phyloP scores from a whole-genome alignment of 345 rosid species.

The Conringia planisiliqua region DNA sequence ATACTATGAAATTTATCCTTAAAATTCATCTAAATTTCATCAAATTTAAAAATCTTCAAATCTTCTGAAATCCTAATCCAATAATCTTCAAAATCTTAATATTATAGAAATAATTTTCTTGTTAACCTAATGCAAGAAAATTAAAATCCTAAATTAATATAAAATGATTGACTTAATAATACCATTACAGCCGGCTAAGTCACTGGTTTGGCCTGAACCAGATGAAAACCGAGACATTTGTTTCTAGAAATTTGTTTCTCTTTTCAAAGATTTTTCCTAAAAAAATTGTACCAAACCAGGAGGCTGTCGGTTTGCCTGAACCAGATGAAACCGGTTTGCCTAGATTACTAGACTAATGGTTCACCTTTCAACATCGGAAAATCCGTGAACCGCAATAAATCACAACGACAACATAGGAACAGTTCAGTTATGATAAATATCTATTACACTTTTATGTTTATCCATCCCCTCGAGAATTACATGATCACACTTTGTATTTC shows the following conservation, averaged over 20 bases:
- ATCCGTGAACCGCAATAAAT: slow-evolving; percentile 24
- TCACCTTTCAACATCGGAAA: slow-evolving; percentile 5
- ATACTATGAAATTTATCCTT: no score
- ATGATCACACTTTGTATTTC: slow-evolving; percentile 15
- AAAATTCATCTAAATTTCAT: no score
- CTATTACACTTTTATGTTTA: slow-evolving; percentile 19
- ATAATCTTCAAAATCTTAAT: no score
- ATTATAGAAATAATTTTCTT: no score
- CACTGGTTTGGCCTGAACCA: background rate
- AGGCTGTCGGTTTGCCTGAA: background rate
- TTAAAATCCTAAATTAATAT: background rate
- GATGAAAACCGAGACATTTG: background rate
- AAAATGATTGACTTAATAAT: no score
- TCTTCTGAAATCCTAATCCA: no score
- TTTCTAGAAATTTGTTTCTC: no score
- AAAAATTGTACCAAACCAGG: background rate
- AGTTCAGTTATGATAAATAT: slow-evolving; percentile 14
- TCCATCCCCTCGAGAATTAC: slow-evolving; percentile 13
- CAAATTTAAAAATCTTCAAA: no score
- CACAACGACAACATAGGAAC: slow-evolving; percentile 1
- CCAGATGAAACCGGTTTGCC: background rate
- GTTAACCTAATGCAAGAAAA: background rate
- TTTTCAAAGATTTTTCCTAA: no score
- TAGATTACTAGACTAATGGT: background rate
- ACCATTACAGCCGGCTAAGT: background rate